phyloP scores from a whole-genome alignment of 2,329 filamentous ascomycete genomes.

The Catunica adiposa region DNA sequence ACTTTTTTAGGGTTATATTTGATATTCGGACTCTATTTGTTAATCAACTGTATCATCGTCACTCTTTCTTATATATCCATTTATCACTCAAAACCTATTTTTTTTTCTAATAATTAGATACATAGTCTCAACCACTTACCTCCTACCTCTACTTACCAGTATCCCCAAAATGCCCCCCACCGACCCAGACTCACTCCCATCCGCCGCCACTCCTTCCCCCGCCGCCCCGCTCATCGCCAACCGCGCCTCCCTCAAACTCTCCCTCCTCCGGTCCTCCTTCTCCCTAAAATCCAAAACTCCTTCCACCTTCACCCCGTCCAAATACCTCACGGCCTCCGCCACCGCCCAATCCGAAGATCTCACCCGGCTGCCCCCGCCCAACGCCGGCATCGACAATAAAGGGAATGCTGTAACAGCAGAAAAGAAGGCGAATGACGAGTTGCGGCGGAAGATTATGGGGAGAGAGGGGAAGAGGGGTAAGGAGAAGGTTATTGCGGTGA shows the following conservation, averaged over 20 bases:
- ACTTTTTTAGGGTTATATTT: not conserved
- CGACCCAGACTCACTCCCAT: slow-evolving; percentile 56
- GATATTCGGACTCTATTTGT: not conserved
- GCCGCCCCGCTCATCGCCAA: slow-evolving; percentile 41
- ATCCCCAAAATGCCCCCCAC: slow-evolving; percentile 41
- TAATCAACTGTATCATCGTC: not conserved
- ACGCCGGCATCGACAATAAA: slow-evolving; percentile 11
- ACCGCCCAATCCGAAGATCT: slow-evolving; percentile 10
- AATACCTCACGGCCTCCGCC: slow-evolving; percentile 6
- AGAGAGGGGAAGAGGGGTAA: slow-evolving; percentile 5
- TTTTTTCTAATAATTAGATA: not conserved
- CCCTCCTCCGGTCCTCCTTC: slow-evolving; percentile 8
- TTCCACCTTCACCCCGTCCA: slow-evolving; percentile 6
- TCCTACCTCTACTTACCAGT: not conserved
- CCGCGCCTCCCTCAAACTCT: slow-evolving; percentile 6
- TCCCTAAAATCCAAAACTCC: not conserved
- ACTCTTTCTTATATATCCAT: too few species aligned
- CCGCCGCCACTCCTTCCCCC: slow-evolving; percentile 70
- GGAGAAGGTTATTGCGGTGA: not conserved
- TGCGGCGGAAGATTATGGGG: slow-evolving; percentile 13
- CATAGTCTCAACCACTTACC: not conserved
- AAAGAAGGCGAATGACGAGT: slow-evolving; percentile 9
- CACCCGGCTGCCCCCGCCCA: slow-evolving; percentile 8
- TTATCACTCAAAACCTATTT: not conserved
- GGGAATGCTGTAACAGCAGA: not conserved